Evolutionary conservation across 495 filamentous ascomycete species (phyloP).

Genomic region (Filosporella fistucella): DNA sequence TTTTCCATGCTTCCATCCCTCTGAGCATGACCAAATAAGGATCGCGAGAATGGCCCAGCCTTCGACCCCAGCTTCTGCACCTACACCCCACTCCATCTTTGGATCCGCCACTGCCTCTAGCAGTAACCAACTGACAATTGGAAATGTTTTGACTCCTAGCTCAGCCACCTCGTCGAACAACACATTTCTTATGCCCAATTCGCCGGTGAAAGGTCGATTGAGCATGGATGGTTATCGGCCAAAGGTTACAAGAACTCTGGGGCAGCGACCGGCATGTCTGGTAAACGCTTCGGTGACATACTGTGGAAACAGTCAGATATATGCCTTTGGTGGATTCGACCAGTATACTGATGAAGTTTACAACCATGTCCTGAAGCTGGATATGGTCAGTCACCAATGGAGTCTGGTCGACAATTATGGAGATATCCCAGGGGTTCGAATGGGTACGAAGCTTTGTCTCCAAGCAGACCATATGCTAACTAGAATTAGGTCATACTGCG

Average conservation of each 20-base stretch:
- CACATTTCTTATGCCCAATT: conserved; percentile 82
- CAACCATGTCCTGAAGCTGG: conserved; percentile 89
- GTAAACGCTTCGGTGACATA: conserved; percentile 98
- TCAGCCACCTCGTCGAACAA: conserved; percentile 57
- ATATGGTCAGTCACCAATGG: conserved; percentile 85
- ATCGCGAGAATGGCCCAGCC: conserved; percentile 21
- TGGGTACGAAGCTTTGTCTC: conserved; percentile 59
- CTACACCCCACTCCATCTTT: conserved; percentile 18
- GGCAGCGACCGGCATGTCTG: conserved; percentile 87
- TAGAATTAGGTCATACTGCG: conserved; percentile 77
- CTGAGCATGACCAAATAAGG: conserved; percentile 12
- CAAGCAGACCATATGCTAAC: background rate
- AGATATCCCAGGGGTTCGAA: conserved; percentile 94
- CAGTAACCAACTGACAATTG: conserved; percentile 10
- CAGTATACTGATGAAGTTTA: conserved; percentile 99
- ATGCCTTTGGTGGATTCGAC: conserved; percentile 98
- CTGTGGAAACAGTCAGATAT: conserved; percentile 92
- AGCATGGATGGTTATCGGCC: conserved; percentile 66
- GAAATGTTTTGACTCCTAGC: conserved; percentile 30
- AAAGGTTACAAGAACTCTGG: conserved; percentile 72
- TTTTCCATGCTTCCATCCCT: background rate
- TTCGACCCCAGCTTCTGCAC: conserved; percentile 18
- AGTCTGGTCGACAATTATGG: conserved; percentile 96
- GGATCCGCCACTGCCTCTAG: conserved; percentile 6
- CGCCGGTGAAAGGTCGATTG: conserved; percentile 57